Base-by-base conservation (phyloP, 1,284 basidiomycete genomes). In the Ustilago sp. region DNA sequence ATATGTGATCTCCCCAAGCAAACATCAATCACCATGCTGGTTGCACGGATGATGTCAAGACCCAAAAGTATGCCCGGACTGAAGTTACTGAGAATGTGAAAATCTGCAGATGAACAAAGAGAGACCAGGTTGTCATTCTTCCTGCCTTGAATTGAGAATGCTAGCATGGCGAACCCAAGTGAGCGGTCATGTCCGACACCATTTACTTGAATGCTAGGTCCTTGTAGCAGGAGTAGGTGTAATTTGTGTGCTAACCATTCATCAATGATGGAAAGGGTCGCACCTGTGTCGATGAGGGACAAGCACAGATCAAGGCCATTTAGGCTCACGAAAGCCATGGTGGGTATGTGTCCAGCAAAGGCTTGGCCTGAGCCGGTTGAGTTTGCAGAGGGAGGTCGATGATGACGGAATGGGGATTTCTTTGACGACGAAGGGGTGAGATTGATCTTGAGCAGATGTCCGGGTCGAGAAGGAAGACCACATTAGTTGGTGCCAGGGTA, bases 21-120 rank as follows among this genome's bases (percentile, higher is more conserved):
- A n/a, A 53, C 51, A 28, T 53, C 51, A 11, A 53, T 53, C 8
- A 53, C 34, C 32, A 53, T 53, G 13, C 51, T 34, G 12, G 32
- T n/a, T 31, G 7, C 11, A 8, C 17, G 7, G 48, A 51, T 31
- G 19, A 51, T 28, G 28, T 51, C 48, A 28, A 36, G 51, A 17
- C 51, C 51, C 8, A 53, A 8, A 9, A 8, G 19, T 13, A 53
- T 17, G 11, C 51, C 51, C 1, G 51, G 51, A 4, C 8, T n/a
- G 34, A 53, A 53, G 32, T 53, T 19, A 5, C n/a, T 11, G 5
- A 53, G 8, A 19, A 53, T 4, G n/a, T 53, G 51, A 19, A 53
- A 53, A 34, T 53, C 51, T 7, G 51, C 32, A 2, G 51, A 53
- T 8, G 51, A 53, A 4, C 7, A 11, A 4, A 53, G 51, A 8